Evolutionary conservation across 805 yeast species (phyloP), one percentile per base, ranked within the genome.

Genomic region (Cyberlindnera euphorbiae): DNA sequence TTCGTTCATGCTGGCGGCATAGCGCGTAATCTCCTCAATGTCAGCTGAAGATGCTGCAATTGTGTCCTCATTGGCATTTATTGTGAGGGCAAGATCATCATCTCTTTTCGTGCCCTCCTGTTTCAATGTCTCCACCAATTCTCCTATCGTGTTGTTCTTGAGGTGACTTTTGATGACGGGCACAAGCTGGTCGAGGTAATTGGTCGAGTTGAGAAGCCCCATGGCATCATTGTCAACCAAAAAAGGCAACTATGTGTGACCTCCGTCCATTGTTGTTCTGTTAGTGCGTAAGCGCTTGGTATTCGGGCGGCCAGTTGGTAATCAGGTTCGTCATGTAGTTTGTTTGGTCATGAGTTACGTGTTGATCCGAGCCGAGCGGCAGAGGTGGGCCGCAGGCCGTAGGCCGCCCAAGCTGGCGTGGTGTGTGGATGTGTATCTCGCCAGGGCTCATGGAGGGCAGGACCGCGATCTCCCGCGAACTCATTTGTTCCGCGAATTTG

Each of bases 181-280:
- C 3, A 86, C 82, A 41, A 87, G 68, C 56, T 83, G 86, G 45
- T 86, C 95, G 26, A 86, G 58, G 56, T 80, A 84, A 48, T 82
- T 89, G 38, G 77, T 82, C 3, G 82, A 73, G 15, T 44, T 45
- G 16, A 55, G 33, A n/a, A 49, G 39, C 6, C 44, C 48, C 14
- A 54, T 42, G 0, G 55, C 53, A 28, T 54, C 58, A 26, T 31
- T 42, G 17, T 50, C 57, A 25, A 42, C 48, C 15, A 51, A 15
- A 18, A 47, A 49, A 12, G 37, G 38, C 16, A 50, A 41, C 32
- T 46, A 44, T 21, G 35, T 42, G 25, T 30, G 19, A 17, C 35
- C 26, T 11, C 26, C 23, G 9, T 5, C 28, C n/a, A n/a, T n/a
- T n/a, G n/a, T n/a, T n/a, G n/a, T n/a, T n/a, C n/a, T n/a, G n/a